Evolutionary conservation across 208 protist species (phyloP).

Genomic region (Leishmania major): DNA sequence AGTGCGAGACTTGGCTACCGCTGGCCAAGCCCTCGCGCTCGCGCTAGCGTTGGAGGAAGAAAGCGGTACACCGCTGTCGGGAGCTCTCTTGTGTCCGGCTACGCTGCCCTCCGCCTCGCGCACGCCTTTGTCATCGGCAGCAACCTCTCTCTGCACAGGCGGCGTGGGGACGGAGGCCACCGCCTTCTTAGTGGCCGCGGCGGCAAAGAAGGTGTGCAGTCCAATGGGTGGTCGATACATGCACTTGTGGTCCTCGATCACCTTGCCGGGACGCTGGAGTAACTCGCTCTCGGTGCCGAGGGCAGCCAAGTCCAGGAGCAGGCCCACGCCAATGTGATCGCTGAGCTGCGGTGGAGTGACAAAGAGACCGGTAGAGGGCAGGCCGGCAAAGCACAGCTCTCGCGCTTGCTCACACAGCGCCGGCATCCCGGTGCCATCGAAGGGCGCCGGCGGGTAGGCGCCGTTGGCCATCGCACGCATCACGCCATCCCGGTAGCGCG

Average conservation of each 20-base stretch:
- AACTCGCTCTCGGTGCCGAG: constrained; percentile 6
- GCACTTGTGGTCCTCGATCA: constrained; percentile 60
- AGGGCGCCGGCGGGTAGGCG: constrained; percentile 66
- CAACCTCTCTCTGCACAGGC: neutral
- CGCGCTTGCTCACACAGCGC: constrained; percentile 40
- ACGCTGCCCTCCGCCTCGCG: neutral
- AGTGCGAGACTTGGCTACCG: neutral
- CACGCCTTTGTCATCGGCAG: neutral
- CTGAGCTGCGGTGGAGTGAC: constrained; percentile 90
- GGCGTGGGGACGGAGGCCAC: neutral
- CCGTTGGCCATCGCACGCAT: constrained; percentile 65
- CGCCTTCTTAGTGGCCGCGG: constrained; percentile 27
- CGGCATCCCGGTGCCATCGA: constrained; percentile 73
- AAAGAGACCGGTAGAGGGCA: constrained; percentile 82
- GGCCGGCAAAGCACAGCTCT: constrained; percentile 52
- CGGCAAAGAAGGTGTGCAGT: constrained; percentile 62
- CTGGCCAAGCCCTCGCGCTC: neutral
- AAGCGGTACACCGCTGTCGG: neutral
- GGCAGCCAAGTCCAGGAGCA: constrained; percentile 38
- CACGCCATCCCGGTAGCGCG: constrained; percentile 31
- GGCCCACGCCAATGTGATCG: constrained; percentile 87
- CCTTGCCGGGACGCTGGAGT: constrained; percentile 41
- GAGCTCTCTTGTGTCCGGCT: constrained; percentile 3
- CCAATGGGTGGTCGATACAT: constrained; percentile 68
- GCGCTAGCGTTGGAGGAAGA: neutral